These are phyloP conservation scores for Lepidium didymum DNA, from an alignment of 345 rosid genomes.

Conservation along the genomic window DNA sequence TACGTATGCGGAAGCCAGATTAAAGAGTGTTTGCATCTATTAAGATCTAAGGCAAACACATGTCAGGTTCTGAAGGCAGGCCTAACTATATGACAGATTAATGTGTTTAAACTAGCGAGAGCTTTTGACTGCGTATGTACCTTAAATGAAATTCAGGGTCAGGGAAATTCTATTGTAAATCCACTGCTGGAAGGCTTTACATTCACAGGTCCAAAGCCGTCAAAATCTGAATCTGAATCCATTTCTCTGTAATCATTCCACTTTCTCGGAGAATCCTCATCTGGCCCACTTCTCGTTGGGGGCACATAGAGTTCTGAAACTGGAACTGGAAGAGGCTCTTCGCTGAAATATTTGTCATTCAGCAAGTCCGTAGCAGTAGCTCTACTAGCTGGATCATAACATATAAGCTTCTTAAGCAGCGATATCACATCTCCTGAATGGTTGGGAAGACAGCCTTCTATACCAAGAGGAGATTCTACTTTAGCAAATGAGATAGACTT, in stretches of 20 bases:
- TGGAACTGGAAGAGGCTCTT: slow-evolving; percentile 74
- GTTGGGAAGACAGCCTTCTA: slow-evolving; percentile 50
- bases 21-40: not conserved
- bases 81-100: not conserved
- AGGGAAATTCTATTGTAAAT: slow-evolving; percentile 54
- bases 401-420: slow-evolving; percentile 59
- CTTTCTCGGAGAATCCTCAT: slow-evolving; percentile 49
- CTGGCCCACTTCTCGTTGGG: slow-evolving; percentile 36
- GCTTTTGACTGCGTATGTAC: not conserved
- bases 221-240: slow-evolving; percentile 62
- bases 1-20: not conserved
- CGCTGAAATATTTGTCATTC: slow-evolving; percentile 58
- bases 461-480: slow-evolving; percentile 60
- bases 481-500: slow-evolving; percentile 65
- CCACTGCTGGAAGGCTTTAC: slow-evolving; percentile 47
- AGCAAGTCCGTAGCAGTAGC: slow-evolving; percentile 70
- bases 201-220: slow-evolving; percentile 50
- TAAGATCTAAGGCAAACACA: not conserved
- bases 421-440: slow-evolving; percentile 51
- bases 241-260: slow-evolving; percentile 37
- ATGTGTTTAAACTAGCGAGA: not conserved
- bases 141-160: slow-evolving; percentile 13
- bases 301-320: slow-evolving; percentile 64
- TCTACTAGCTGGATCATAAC: slow-evolving; percentile 74
- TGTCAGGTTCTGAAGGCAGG: not conserved